Base-by-base conservation (phyloP, 495 filamentous ascomycete species). In the Lichenothelia convexa region DNA sequence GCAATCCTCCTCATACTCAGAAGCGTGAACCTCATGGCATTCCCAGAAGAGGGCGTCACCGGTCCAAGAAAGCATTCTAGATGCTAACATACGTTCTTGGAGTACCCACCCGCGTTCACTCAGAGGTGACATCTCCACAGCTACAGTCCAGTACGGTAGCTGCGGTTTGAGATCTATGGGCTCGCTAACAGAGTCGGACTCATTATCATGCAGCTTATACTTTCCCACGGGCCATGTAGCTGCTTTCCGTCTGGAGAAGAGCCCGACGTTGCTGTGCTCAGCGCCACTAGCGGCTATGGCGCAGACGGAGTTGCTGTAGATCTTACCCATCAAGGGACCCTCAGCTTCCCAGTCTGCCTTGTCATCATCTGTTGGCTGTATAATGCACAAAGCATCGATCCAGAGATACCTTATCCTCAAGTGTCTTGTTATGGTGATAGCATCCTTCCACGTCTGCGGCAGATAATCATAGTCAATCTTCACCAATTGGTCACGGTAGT, bases 301-400 rank as follows among this genome's bases (percentile, higher is more conserved):
- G 24, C 7, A 27, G 8, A 27, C 7, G 7, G 24, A 27, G 24
- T 27, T 7, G 8, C 24, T 27, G 13, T 8, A 27, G 7, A 27
- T 27, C 24, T 27, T 27, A 13, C 24, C 24, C 24, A 27, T 27
- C 7, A 8, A 8, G 24, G 24, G 24, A 27, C 7, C 7, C 13
- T 27, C 24, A 13, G 8, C 8, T 7, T 27, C 8, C 34, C 33
- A 41, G 21, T 41, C 38, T 17, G 23, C 38, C 7, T 27, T 27
- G 8, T 27, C 24, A 8, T 13, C 24, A 5, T 23, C 18, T 5
- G 4, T 12, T 20, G 15, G 31, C 21, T 41, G 38, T 7, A 41
- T 39, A 16, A 41, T 41, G 19, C 38, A 41, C 9, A 41, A 21
- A 11, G 34, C 13, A 32, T 41, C 38, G 18, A 41, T 41, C 38